Evolutionary conservation across 1,139 yeast genomes (phyloP).

Genomic region (Hanseniaspora uvarum): DNA sequence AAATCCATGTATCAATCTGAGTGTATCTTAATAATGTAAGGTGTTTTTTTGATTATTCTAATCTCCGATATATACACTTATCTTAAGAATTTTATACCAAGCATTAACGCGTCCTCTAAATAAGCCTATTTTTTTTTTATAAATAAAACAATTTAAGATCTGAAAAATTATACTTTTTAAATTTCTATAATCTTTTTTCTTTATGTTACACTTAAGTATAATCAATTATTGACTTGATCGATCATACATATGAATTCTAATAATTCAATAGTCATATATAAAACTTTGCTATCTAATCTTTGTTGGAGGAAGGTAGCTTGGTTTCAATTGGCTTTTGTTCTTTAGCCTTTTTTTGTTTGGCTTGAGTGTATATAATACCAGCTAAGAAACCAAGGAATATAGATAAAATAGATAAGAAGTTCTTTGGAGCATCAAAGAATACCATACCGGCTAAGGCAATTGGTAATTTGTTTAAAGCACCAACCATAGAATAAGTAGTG

Average conservation of each 20-base stretch:
- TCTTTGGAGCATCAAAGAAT: constrained; percentile 89
- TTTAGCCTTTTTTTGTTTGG: constrained; percentile 62
- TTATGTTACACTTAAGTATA: background rate
- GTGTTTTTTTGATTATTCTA: no score
- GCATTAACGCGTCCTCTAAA: no score
- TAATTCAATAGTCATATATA: background rate
- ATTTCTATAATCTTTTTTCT: background rate
- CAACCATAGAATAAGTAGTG: constrained; percentile 97
- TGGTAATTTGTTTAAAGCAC: constrained; percentile 96
- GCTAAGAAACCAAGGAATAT: constrained; percentile 87
- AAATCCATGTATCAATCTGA: no score
- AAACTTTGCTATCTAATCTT: background rate
- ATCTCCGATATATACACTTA: no score
- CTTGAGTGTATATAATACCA: constrained; percentile 88
- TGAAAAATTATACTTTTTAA: no score
- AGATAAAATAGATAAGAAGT: constrained; percentile 82
- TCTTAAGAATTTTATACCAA: no score
- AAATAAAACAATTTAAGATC: no score
- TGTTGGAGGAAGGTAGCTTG: constrained; percentile 16
- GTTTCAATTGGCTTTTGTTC: constrained; percentile 8
- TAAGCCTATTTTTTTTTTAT: no score
- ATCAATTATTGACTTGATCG: background rate
- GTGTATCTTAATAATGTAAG: no score
- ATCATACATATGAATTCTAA: background rate
- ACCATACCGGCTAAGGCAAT: constrained; percentile 88